These are phyloP conservation scores for Lasiodiplodia hormozganensis DNA, from an alignment of 2,329 filamentous ascomycete species.

Conservation along the genomic window DNA sequence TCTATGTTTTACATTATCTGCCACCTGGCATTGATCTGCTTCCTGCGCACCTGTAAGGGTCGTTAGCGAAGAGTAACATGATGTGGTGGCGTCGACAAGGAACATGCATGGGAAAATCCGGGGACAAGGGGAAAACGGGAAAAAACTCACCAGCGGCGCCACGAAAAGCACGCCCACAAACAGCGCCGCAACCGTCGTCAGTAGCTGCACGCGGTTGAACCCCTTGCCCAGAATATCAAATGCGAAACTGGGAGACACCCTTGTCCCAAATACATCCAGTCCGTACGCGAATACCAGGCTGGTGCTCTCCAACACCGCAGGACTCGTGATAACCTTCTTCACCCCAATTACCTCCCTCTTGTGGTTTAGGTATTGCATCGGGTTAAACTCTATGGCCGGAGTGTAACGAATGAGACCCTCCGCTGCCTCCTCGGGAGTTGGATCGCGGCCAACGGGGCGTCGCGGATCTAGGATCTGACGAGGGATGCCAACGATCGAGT, in stretches of 20 bases:
- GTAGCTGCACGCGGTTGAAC: constrained; percentile 87
- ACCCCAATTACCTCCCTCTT: constrained; percentile 81
- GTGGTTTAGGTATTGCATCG: constrained; percentile 81
- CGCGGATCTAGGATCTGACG: constrained; percentile 82
- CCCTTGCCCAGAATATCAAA: constrained; percentile 94
- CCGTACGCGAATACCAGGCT: constrained; percentile 89
- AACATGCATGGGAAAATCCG: not conserved
- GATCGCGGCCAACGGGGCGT: constrained; percentile 83
- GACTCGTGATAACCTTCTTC: constrained; percentile 73
- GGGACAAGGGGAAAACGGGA: not conserved
- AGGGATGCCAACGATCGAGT: constrained; percentile 80
- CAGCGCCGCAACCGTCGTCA: constrained; percentile 83
- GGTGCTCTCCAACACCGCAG: constrained; percentile 88
- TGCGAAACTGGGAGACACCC: constrained; percentile 83
- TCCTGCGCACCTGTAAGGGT: constrained; percentile 58
- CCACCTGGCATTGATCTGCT: constrained; percentile 74
- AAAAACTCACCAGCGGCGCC: constrained; percentile 78
- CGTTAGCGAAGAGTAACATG: constrained; percentile 29
- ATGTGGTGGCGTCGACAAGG: constrained; percentile 34
- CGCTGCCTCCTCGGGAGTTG: constrained; percentile 77
- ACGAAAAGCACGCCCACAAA: constrained; percentile 77
- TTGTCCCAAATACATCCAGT: constrained; percentile 84
- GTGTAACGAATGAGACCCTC: constrained; percentile 82
- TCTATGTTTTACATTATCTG: constrained; percentile 41
- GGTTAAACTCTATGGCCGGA: constrained; percentile 82